phyloP scores from a whole-genome alignment of 2,329 filamentous ascomycete genomes.

The Escovopsis sp. region DNA sequence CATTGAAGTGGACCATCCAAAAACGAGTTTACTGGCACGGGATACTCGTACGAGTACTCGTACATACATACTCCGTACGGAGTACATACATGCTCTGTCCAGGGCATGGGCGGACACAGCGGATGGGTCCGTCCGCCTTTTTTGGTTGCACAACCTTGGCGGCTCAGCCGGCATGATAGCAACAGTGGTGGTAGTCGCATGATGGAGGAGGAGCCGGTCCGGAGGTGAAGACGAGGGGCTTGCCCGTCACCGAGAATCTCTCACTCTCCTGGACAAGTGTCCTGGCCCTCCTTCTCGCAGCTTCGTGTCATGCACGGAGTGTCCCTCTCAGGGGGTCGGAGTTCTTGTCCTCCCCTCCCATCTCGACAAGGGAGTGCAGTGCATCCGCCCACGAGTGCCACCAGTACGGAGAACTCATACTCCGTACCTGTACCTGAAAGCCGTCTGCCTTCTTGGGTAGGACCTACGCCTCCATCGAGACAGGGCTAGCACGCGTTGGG shows the following conservation, averaged over 20 bases:
- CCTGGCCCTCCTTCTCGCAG: too few relatives aligned
- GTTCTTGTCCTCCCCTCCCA: too few relatives aligned
- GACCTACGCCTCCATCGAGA: not conserved
- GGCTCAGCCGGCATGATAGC: not conserved
- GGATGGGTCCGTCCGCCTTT: not conserved
- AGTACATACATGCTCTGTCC: not conserved
- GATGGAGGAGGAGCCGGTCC: not conserved
- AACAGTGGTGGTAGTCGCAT: not conserved
- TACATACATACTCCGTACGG: too few relatives aligned
- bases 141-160: not conserved
- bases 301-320: too few relatives aligned
- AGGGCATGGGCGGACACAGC: not conserved
- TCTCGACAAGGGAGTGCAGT: too few relatives aligned
- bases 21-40: not conserved
- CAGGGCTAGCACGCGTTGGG: not conserved
- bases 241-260: too few relatives aligned
- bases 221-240: not conserved
- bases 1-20: not conserved
- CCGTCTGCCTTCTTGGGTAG: not conserved
- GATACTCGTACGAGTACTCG: not conserved
- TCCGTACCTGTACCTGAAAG: too few relatives aligned
- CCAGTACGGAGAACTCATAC: too few relatives aligned
- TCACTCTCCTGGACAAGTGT: too few relatives aligned
- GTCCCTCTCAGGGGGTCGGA: too few relatives aligned
- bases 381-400: too few relatives aligned